Percentiles rank a stretch among this genome's conserved stretches.
Evolutionary conservation across 2,329 filamentous ascomycete species (phyloP).

Genomic region (Aspergillaceae sp.): DNA sequence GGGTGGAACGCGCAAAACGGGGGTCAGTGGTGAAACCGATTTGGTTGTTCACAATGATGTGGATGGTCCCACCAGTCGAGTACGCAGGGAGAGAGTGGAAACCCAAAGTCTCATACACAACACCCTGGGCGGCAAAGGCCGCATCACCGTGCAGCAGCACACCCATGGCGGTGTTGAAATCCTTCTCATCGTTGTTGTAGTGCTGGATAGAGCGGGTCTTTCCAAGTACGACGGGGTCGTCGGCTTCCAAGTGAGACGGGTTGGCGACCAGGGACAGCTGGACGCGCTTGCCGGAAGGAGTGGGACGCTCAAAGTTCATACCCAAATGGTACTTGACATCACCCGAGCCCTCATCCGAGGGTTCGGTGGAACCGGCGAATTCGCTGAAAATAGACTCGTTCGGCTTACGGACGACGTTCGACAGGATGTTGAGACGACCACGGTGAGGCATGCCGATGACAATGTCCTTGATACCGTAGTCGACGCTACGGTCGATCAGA

Average conservation of each 20-base stretch:
- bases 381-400: constrained; percentile 99
- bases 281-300: constrained; percentile 96
- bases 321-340: constrained; percentile 99
- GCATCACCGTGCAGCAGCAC: constrained; percentile 95
- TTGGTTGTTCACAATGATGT: constrained; percentile 98
- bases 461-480: constrained; percentile 98
- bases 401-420: constrained; percentile 96
- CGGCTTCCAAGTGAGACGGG: constrained; percentile 93
- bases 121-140: constrained; percentile 89
- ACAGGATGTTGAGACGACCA: constrained; percentile 93
- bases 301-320: constrained; percentile 99
- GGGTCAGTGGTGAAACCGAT: constrained; percentile 99
- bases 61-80: constrained; percentile 93
- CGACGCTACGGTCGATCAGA: constrained; percentile 93
- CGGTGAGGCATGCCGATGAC: constrained; percentile 99
- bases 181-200: constrained; percentile 94
- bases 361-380: constrained; percentile 79
- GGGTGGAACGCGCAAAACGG: constrained; percentile 90
- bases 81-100: constrained; percentile 94
- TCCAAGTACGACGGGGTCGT: constrained; percentile 93
- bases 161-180: constrained; percentile 84
- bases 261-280: constrained; percentile 97
- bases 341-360: constrained; percentile 90
- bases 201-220: constrained; percentile 98
- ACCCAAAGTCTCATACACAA: constrained; percentile 97